Evolutionary conservation across 2,329 filamentous ascomycete genomes (phyloP).

Genomic region (Sporothrix mexicana): DNA sequence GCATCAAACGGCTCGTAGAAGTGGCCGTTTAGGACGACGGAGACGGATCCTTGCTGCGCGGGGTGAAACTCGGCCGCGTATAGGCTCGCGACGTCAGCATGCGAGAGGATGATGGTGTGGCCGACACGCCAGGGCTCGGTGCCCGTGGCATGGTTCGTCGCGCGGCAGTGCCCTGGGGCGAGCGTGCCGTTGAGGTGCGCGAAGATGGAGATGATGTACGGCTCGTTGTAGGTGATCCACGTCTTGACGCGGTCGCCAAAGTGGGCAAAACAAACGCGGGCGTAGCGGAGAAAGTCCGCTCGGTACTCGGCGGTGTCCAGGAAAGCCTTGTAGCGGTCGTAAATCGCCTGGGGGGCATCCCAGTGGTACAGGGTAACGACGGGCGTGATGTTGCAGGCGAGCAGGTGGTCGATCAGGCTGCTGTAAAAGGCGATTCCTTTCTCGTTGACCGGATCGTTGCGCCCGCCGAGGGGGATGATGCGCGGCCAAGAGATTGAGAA

Average conservation of each 20-base stretch:
- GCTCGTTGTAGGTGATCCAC: constrained; percentile 92
- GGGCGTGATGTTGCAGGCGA: constrained; percentile 75
- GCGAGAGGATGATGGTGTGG: constrained; percentile 78
- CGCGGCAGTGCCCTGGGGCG: constrained; percentile 78
- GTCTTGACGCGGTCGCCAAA: constrained; percentile 76
- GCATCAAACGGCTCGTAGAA: constrained; percentile 82
- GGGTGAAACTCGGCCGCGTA: constrained; percentile 83
- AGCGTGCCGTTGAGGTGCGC: constrained; percentile 79
- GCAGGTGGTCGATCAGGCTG: constrained; percentile 77
- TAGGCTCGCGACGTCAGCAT: constrained; percentile 79
- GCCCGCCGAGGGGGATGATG: constrained; percentile 81
- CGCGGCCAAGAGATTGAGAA: constrained; percentile 86
- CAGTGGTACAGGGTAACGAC: constrained; percentile 88
- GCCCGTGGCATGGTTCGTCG: constrained; percentile 71
- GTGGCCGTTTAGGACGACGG: constrained; percentile 87
- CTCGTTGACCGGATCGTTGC: constrained; percentile 80
- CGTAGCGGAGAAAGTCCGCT: constrained; percentile 78
- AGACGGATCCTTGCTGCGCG: constrained; percentile 73
- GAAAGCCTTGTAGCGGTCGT: constrained; percentile 82
- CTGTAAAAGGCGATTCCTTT: constrained; percentile 77
- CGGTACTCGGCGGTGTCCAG: constrained; percentile 82
- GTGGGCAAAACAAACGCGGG: constrained; percentile 73
- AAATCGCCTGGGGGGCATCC: constrained; percentile 79
- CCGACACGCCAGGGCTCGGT: constrained; percentile 82
- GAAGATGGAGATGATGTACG: constrained; percentile 80